These are phyloP conservation scores for Megacollybia marginata DNA, from an alignment of 768 basidiomycete genomes.

Conservation along the genomic window DNA sequence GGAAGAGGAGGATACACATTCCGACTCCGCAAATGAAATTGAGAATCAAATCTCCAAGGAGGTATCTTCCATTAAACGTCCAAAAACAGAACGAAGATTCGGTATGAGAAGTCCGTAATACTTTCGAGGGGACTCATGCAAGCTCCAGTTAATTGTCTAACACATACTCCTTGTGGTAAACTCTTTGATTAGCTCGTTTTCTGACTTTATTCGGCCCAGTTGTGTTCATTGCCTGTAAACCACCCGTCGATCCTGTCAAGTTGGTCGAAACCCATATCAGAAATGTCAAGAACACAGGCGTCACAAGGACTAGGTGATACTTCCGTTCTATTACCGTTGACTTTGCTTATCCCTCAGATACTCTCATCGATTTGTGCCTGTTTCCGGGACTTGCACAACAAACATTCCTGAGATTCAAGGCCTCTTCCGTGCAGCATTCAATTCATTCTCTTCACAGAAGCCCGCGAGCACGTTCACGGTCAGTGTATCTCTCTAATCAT, in stretches of 20 bases:
- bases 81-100: slow-evolving; percentile 56
- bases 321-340: not conserved
- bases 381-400: slow-evolving; percentile 59
- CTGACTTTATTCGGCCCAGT: slow-evolving; percentile 32
- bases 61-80: slow-evolving; percentile 61
- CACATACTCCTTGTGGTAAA: slow-evolving; percentile 72
- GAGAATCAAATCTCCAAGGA: slow-evolving; percentile 71
- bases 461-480: slow-evolving; percentile 42
- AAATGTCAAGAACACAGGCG: slow-evolving; percentile 53
- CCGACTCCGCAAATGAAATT: slow-evolving; percentile 26
- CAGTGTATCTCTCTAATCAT: slow-evolving; percentile 8
- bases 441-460: slow-evolving; percentile 42
- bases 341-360: slow-evolving; percentile 34
- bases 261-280: slow-evolving; percentile 59
- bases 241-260: slow-evolving; percentile 70
- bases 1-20: slow-evolving; percentile 8
- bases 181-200: slow-evolving; percentile 1
- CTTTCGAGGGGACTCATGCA: not conserved
- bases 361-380: slow-evolving; percentile 64
- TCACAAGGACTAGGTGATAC: slow-evolving; percentile 56
- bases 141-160: slow-evolving; percentile 61
- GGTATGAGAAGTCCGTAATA: slow-evolving; percentile 30
- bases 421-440: slow-evolving; percentile 49
- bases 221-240: slow-evolving; percentile 72
- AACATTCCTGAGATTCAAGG: slow-evolving; percentile 63